Base-by-base conservation (phyloP, 2,329 filamentous ascomycete species). In the Xylaria sp. region DNA sequence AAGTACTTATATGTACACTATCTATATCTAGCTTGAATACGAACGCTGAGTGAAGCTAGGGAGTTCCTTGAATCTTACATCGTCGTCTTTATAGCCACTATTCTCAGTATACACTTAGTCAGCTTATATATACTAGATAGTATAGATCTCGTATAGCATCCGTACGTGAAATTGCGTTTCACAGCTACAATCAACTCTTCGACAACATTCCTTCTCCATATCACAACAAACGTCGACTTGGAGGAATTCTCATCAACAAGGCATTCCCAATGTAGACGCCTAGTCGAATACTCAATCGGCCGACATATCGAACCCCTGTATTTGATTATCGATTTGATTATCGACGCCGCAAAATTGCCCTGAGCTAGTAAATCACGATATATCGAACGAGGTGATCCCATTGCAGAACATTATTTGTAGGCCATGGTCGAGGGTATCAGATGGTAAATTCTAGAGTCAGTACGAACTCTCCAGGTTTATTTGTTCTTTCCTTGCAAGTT, bases 401-500 rank as follows among this genome's bases (percentile, higher is more conserved):
- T 57, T 37, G 21, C 44, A 37, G 40, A n/a, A n/a, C 40, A 35
- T n/a, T n/a, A n/a, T n/a, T n/a, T n/a, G n/a, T 29, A 1, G 37
- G 32, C 18, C 25, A 32, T 54, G 10, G 40, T 18, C 50, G 42
- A 32, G 37, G 18, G 3, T 50, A 60, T 65, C 10, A 50, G 0
- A 62, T 65, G 18, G n/a, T 21, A 51, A 32, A 51, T 54, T 18
- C 6, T 9, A 25, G 25, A 37, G 42, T 25, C 44, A 4, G 21
- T 13, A 44, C 12, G 3, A 16, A 18, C 37, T 68, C 25, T 37
- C 40, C 50, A 44, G n/a, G n/a, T 23, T 58, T 10, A 32, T n/a
- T n/a, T n/a, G 37, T 32, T 47, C 16, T 48, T 55, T 59, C n/a
- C 12, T 60, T 51, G 40, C 23, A 50, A 32, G 8, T 58, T 42